Base-by-base conservation (phyloP, 2,329 filamentous ascomycete species). In the Penicillium digitatum region DNA sequence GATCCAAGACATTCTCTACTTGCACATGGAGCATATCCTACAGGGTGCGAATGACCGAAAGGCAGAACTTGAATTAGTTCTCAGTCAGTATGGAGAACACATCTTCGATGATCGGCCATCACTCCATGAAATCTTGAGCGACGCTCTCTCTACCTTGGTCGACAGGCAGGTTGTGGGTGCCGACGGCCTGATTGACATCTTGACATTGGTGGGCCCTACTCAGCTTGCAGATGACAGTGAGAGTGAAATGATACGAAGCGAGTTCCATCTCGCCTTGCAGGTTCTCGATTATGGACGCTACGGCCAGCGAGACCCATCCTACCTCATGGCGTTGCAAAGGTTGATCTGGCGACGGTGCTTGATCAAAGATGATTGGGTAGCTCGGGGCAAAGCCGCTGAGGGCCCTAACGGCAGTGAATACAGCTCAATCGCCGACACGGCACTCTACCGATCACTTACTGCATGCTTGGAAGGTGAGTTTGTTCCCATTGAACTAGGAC, bases 301-400 rank as follows among this genome's bases (percentile, higher is more conserved):
- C 76, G 61, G 81, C 79, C 64, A 79, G 72, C 64, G 78, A 76
- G 61, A 85, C 78, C 61, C 63, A 11, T 59, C 60, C 12, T 67
- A 66, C 42, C 40, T 62, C 47, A 54, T 55, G 45, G 62, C 68
- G 29, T 54, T 72, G 42, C 66, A 66, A 6, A 70, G 69, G 35
- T 54, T 72, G 26, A 89, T 97, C 59, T 99, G 94, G 94, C 87
- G 94, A 68, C 85, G 94, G 51, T 87, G 90, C 58, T 88, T 88
- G 66, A 81, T 93, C 62, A 84, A 86, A 47, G 92, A 96, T 70
- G 84, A 96, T 68, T 99, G 94, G 94, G 78, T 82, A 26, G 79
- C 78, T 55, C 82, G 95, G 68, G 93, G 94, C 67, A 85, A 89
- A 62, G 93, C 88, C 0, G 84, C 87, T 45, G 79, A 87, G 56